Percentiles rank a stretch among this genome's conserved stretches.
phyloP scores from a whole-genome alignment of 805 yeast species.

The Blastobotrys parvus region DNA sequence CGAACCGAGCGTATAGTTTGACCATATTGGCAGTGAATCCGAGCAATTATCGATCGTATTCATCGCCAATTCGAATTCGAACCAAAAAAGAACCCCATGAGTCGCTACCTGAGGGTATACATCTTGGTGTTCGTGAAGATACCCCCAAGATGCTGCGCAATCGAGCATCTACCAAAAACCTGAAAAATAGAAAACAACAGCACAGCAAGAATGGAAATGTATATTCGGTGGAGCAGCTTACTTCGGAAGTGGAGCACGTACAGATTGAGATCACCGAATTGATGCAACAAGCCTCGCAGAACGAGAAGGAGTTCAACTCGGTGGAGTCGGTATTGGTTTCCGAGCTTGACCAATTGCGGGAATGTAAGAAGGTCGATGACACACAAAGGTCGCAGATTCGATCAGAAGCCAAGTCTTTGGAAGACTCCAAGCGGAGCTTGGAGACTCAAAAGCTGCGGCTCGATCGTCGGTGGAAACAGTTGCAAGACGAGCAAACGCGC shows the following conservation, averaged over 20 bases:
- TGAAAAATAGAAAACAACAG: not conserved
- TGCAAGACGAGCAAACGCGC: conserved; percentile 15
- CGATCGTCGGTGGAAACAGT: conserved; percentile 18
- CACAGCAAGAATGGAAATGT: conserved; percentile 6
- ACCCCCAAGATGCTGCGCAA: conserved; percentile 1
- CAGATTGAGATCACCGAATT: conserved; percentile 27
- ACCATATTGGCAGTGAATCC: conserved; percentile 27
- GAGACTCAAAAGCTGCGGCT: conserved; percentile 29
- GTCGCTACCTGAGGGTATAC: conserved; percentile 14
- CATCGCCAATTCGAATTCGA: conserved; percentile 20
- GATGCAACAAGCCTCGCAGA: conserved; percentile 18
- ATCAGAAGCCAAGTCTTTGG: conserved; percentile 29
- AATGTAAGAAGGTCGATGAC: conserved; percentile 25
- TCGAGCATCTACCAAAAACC: conserved; percentile 5
- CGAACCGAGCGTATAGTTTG: conserved; percentile 27
- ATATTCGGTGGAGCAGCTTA: conserved; percentile 28
- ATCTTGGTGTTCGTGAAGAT: conserved; percentile 3
- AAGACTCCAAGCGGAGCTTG: conserved; percentile 29
- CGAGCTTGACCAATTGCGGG: conserved; percentile 25
- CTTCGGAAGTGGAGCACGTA: conserved; percentile 28
- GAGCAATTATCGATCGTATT: conserved; percentile 21
- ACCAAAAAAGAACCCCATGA: conserved; percentile 22
- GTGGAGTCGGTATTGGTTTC: conserved; percentile 20
- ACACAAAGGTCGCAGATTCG: conserved; percentile 26
- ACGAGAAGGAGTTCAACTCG: conserved; percentile 23